phyloP scores from a whole-genome alignment of 345 rosid species.

The Ailanthus altissimus region DNA sequence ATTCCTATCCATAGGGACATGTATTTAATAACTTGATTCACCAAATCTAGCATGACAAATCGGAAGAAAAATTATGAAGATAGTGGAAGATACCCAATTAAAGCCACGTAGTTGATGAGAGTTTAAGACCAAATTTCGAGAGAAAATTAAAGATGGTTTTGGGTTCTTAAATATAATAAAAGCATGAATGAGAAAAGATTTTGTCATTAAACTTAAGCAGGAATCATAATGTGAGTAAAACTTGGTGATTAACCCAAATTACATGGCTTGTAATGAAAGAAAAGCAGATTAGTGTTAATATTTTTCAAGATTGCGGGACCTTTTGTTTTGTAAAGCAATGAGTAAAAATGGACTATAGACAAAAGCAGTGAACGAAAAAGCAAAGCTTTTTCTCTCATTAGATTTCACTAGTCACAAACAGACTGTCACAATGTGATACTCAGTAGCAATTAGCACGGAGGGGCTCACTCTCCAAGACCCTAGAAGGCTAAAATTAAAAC shows the following conservation, averaged over 20 bases:
- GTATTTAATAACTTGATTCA: not conserved
- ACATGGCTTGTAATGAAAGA: not conserved
- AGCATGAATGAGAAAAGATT: not conserved
- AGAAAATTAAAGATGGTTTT: not conserved
- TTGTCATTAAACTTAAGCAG: not conserved
- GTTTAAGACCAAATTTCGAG: no score
- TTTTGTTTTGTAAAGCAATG: conserved; percentile 16
- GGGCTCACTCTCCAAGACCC: conserved; percentile 41
- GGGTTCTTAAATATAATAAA: not conserved
- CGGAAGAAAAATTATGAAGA: not conserved
- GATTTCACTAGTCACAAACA: conserved; percentile 6
- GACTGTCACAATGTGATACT: conserved; percentile 19
- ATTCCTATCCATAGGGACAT: not conserved
- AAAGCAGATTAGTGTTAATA: conserved; percentile 9
- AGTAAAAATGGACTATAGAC: conserved; percentile 3
- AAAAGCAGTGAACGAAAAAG: conserved; percentile 17
- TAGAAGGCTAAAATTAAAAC: conserved; percentile 25
- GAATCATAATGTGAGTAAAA: not conserved
- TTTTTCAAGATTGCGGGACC: conserved; percentile 22
- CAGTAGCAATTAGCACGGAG: conserved; percentile 29
- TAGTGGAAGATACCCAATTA: no score
- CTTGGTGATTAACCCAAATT: not conserved
- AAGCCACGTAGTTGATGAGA: no score
- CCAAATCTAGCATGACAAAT: not conserved
- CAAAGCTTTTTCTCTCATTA: conserved; percentile 21